These are phyloP conservation scores for Dioscorea dumetorum DNA, from an alignment of 106 monocot species.

Conservation along the genomic window DNA sequence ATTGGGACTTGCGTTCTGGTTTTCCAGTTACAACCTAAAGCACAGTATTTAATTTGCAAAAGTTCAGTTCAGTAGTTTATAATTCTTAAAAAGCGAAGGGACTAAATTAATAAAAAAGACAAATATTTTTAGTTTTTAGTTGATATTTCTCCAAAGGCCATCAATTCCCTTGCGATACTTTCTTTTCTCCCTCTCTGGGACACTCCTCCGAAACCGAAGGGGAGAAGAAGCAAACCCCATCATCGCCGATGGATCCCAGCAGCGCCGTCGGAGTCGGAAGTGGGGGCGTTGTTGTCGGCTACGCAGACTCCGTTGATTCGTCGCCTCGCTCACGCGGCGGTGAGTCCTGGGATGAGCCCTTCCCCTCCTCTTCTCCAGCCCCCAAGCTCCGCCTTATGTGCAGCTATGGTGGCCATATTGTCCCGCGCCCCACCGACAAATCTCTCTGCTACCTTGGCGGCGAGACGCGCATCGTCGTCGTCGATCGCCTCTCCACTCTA, in stretches of 20 bases:
- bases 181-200: not conserved
- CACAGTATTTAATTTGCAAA: not conserved
- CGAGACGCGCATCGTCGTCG: constrained; percentile 79
- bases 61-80: not conserved
- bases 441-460: constrained; percentile 95
- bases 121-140: not conserved
- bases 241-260: constrained; percentile 17
- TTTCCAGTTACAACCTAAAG: no score
- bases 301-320: constrained; percentile 77
- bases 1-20: no score
- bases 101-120: not conserved
- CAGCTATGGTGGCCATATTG: constrained; percentile 93
- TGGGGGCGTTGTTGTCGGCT: constrained; percentile 5
- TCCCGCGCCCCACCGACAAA: constrained; percentile 86
- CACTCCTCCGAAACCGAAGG: not conserved
- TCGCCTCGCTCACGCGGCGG: constrained; percentile 78
- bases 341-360: constrained; percentile 83
- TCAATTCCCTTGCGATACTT: not conserved
- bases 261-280: constrained; percentile 9
- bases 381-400: constrained; percentile 85
- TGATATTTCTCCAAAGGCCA: not conserved
- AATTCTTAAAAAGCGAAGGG: not conserved
- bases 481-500: constrained; percentile 73
- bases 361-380: constrained; percentile 20
- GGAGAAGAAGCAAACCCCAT: not conserved